Conservation (phyloP, 2,329 filamentous ascomycete species). For the Venturia carpophila region DNA sequence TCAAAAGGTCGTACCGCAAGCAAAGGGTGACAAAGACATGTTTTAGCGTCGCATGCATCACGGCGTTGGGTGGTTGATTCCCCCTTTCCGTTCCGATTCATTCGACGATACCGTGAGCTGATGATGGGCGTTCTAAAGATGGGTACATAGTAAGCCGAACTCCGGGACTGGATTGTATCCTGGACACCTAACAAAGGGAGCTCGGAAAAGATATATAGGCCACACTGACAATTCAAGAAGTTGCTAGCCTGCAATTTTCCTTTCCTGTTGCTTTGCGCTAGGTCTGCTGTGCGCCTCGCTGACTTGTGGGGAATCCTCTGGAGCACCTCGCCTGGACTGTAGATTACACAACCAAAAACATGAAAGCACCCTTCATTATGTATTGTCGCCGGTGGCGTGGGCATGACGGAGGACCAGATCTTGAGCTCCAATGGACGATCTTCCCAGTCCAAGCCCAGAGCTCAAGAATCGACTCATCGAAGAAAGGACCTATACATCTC, state of each 20-base stretch:
- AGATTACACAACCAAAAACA: too few relatives aligned
- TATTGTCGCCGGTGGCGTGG: too few relatives aligned
- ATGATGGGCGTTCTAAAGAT: slow-evolving; percentile 1
- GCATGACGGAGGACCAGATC: too few relatives aligned
- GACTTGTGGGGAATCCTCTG: too few relatives aligned
- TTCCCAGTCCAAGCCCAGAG: too few relatives aligned
- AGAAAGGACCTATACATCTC: too few relatives aligned
- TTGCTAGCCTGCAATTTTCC: not conserved
- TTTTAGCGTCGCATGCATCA: slow-evolving; percentile 11
- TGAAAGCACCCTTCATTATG: too few relatives aligned
- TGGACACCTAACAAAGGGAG: not conserved
- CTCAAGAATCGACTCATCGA: too few relatives aligned
- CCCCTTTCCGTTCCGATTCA: not conserved
- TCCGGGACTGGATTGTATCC: not conserved
- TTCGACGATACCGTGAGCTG: slow-evolving; percentile 6
- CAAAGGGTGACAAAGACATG: not conserved
- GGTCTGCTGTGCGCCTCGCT: too few relatives aligned
- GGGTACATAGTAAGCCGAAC: not conserved
- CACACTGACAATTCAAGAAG: slow-evolving; percentile 4
- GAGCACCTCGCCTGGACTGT: too few relatives aligned
- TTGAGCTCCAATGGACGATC: too few relatives aligned
- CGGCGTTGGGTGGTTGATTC: slow-evolving; percentile 1
- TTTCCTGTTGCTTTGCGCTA: not conserved
- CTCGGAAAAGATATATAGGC: not conserved
- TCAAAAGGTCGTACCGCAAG: not conserved